A percentile compares a stretch with the other conserved stretches of the same genome.
Evolutionary conservation across 129 eudicot species (phyloP).

Genomic region (Dittrichia graveolens): DNA sequence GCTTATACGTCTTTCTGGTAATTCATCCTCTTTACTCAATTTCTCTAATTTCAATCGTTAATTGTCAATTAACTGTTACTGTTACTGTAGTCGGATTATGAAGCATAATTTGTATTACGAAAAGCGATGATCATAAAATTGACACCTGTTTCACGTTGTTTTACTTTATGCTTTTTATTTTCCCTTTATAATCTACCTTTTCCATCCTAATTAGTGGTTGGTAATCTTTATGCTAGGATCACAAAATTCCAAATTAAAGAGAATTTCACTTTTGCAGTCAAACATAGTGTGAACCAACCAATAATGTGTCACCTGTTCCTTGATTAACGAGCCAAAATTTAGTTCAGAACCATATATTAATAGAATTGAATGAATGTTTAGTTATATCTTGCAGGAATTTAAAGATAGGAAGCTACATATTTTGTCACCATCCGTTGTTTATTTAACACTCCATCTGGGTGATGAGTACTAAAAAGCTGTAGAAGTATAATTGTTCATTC

Average conservation of each 20-base stretch:
- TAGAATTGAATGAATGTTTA: not conserved
- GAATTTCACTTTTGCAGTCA: conserved; percentile 13
- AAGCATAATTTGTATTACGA: not conserved
- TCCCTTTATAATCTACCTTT: not conserved
- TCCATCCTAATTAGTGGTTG: too few relatives aligned
- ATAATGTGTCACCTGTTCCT: not conserved
- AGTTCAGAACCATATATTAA: not conserved
- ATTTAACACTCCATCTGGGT: not conserved
- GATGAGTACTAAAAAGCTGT: not conserved
- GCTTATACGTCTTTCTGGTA: conserved; percentile 93
- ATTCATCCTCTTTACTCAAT: not conserved
- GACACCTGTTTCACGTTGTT: too few relatives aligned
- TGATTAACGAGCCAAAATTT: not conserved
- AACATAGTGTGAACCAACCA: conserved; percentile 15
- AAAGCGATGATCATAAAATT: not conserved
- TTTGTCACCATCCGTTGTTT: conserved; percentile 7
- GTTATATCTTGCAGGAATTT: conserved; percentile 1
- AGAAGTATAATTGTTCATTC: conserved; percentile 16
- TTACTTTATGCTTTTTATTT: too few relatives aligned
- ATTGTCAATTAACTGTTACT: not conserved
- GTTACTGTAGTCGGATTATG: not conserved
- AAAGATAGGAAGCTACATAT: not conserved
- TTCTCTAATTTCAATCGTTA: not conserved
- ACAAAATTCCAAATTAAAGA: conserved; percentile 8
- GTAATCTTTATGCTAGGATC: not conserved